These are phyloP conservation scores for Paraphoma chrysanthemicola DNA, from an alignment of 2,329 filamentous ascomycete species.

Conservation along the genomic window DNA sequence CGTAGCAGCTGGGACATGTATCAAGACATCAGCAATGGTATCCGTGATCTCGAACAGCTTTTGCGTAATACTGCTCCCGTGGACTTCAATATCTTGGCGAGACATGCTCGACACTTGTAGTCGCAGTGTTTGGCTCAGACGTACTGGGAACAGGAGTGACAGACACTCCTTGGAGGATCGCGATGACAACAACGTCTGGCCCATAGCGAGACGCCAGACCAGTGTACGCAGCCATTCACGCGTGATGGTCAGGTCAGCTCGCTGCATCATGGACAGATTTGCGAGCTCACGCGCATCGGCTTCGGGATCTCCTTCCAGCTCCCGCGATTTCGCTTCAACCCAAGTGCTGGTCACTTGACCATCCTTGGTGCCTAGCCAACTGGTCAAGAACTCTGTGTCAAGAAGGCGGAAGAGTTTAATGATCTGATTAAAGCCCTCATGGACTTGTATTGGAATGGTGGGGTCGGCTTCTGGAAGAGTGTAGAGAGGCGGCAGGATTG, in stretches of 20 bases:
- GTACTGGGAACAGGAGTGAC: conserved; percentile 55
- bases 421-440: conserved; percentile 54
- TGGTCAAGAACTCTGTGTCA: conserved; percentile 53
- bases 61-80: conserved; percentile 64
- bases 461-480: conserved; percentile 51
- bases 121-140: conserved; percentile 53
- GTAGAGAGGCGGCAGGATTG: conserved; percentile 49
- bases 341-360: conserved; percentile 48
- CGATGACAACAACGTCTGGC: conserved; percentile 54
- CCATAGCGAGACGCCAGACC: conserved; percentile 59
- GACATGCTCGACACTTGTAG: conserved; percentile 52
- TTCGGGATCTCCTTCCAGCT: conserved; percentile 50
- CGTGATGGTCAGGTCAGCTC: conserved; percentile 59
- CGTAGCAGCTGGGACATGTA: conserved; percentile 58
- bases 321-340: conserved; percentile 55
- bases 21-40: conserved; percentile 64
- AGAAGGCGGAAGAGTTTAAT: conserved; percentile 55
- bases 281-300: conserved; percentile 48
- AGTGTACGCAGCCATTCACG: conserved; percentile 58
- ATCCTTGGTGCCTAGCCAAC: conserved; percentile 52
- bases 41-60: conserved; percentile 68
- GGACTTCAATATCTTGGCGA: conserved; percentile 58
- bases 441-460: conserved; percentile 47
- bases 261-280: conserved; percentile 52
- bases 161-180: conserved; percentile 46